Evolutionary conservation across 2,329 filamentous ascomycete genomes (phyloP), one percentile per base, ranked within the genome.

Genomic region (Colletotrichum lupini): DNA sequence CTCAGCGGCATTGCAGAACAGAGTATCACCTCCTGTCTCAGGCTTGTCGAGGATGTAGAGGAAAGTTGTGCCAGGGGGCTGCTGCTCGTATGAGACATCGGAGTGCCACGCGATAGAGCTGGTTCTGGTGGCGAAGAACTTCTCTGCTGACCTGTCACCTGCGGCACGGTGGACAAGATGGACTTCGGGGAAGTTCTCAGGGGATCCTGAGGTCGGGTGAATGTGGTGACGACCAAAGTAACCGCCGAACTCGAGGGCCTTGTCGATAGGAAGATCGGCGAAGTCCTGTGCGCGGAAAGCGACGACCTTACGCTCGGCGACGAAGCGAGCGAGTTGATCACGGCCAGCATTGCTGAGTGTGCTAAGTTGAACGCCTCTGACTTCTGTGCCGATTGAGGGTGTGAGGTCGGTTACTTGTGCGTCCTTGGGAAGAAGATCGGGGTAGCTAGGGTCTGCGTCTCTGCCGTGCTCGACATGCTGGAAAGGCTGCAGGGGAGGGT

Each of bases 1-100:
- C 81, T 93, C 92, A 0, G 87, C 94, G 77, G 93, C 91, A 80
- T 97, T 93, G 58, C 88, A 91, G 78, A 97, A 98, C 3, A 97
- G 85, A 0, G 95, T 98, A 80, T 98, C 95, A 60, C 95, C 95
- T 46, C 95, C 95, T 0, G 90, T 92, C 52, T 90, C 87, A 1
- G 95, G 95, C 57, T 90, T 92, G 79, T 98, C 95, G n/a, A 98
- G 88, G 62, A 95, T 87, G 80, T 97, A 97, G 46, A 98, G 83
- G 83, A 98, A 97, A 0, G 95, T 97, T 0, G 95, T 98, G 35
- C 95, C 94, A 0, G 95, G 95, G 1, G 95, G 95, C 83, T 98
- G 95, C 76, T 90, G 85, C 85, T 98, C 95, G 80, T 97, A 98
- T 0, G 93, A 94, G 1, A 97, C 92, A 77, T 98, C 95, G 0